A percentile compares a stretch with the other conserved stretches of the same genome.
phyloP scores from a whole-genome alignment of 306 rosid genomes.

The Cucurbita argyrosperma region DNA sequence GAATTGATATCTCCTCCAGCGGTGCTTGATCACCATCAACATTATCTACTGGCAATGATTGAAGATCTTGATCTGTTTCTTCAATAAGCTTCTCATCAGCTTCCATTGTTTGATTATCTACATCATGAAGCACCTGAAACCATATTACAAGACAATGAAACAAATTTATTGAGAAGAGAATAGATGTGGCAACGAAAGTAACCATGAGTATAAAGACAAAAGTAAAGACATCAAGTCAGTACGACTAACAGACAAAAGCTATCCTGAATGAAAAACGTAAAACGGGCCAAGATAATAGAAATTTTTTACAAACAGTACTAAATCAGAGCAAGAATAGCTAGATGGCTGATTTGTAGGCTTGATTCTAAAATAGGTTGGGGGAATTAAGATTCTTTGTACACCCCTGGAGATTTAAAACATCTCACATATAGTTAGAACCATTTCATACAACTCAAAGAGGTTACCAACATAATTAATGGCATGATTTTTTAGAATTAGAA shows the following conservation, averaged over 20 bases:
- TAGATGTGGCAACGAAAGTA: neutral
- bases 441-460: neutral
- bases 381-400: neutral
- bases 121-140: constrained; percentile 26
- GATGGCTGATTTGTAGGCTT: neutral
- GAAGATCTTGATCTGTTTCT: constrained; percentile 17
- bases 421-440: neutral
- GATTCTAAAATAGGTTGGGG: neutral
- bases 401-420: neutral
- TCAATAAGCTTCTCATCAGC: constrained; percentile 21
- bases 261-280: neutral
- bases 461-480: neutral
- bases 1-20: constrained; percentile 25
- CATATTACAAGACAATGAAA: neutral
- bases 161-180: neutral
- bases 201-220: neutral
- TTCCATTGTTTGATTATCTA: constrained; percentile 33
- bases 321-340: neutral
- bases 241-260: neutral
- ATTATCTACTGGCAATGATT: constrained; percentile 19
- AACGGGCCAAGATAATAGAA: neutral
- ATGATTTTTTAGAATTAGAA: neutral
- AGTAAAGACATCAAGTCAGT: neutral
- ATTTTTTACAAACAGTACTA: neutral
- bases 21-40: constrained; percentile 18